Evolutionary conservation across 495 filamentous ascomycete genomes (phyloP), one percentile per base, ranked within the genome.

Genomic region (Friedmanniomyces endolithicus): DNA sequence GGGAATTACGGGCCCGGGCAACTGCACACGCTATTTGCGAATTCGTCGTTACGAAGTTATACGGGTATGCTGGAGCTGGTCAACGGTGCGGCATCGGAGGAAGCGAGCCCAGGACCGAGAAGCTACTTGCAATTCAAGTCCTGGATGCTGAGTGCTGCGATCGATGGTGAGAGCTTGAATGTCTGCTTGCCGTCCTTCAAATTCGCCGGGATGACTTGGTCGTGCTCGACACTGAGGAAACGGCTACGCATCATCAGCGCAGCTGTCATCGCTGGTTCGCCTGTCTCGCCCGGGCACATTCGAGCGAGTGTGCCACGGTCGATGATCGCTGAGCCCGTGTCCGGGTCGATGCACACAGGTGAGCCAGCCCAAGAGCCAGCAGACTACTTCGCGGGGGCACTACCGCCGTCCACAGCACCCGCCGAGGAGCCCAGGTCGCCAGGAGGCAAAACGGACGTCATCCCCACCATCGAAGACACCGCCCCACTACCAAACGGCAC

Each of bases 211-310:
- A 64, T 80, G 23, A 65, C 67, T n/a, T 87, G 83, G 83, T 77
- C 75, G 2, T 80, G 75, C 55, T 80, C 75, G 35, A 85, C 80
- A 4, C 59, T 87, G 25, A 68, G 80, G 45, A 80, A 73, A 60
- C 75, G 81, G 4, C 73, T 84, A 22, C 79, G 83, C 6, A 66
- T 87, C 34, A 71, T 83, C n/a, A 78, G 74, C 56, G 75, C 73
- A 14, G 72, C 69, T 27, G 53, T 54, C 50, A 51, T 57, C 1
- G 37, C 63, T 23, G 25, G 52, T 3, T 22, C 61, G n/a, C 40
- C 61, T 14, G 44, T 41, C 14, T 22, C 57, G 14, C 34, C 45
- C 19, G 45, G 40, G 11, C 25, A 14, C 2, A 53, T 33, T 25
- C 16, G 43, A 31, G 27, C 27, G 9, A 31, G 27, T 9, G 27